Evolutionary conservation across 164 flowering plant species (phyloP), one percentile per base, ranked within the genome.

Genomic region (Liriodendron chinense): DNA sequence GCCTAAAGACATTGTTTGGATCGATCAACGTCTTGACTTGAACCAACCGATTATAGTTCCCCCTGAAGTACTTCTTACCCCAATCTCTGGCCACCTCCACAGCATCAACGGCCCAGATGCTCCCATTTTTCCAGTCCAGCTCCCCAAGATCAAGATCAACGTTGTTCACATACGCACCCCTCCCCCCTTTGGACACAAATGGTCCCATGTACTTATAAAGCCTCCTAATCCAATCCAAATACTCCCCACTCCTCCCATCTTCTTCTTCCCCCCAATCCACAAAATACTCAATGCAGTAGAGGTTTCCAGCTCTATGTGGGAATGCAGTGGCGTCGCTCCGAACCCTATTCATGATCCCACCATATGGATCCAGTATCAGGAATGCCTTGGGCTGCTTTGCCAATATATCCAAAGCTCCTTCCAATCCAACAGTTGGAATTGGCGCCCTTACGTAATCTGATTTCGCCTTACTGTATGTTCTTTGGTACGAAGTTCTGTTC

Each of bases 231-330:
- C 78, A 74, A 14, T 53, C 24, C 14, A 59, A 13, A 25, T 71
- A 59, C 47, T 16, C 23, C 9, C 25, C 65, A 26, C 47, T 24
- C 4, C 56, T 25, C 48, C 43, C 50, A 8, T 25, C 65, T 0
- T 59, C 80, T 2, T 14, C 69, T 21, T 73, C 69, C 2, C 1
- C 10, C 85, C 85, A 80, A 9, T 1, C 8, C 49, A 56, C 34
- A 5, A 56, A 2, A 47, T 82, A 73, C 69, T 74, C 65, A 2
- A 82, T 77, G 20, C 12, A 63, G 43, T 3, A 74, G 10, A 74
- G 70, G 23, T 20, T 74, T 18, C 64, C 64, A n/a, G n/a, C n/a
- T 14, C 82, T 67, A 22, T 82, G 84, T 0, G 82, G 84, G 22
- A 77, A 79, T 21, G 84, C 80, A 22, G 49, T 72, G 22, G 50